These are phyloP conservation scores for Suillus occidentalis DNA, from an alignment of 768 basidiomycete genomes.

Conservation along the genomic window DNA sequence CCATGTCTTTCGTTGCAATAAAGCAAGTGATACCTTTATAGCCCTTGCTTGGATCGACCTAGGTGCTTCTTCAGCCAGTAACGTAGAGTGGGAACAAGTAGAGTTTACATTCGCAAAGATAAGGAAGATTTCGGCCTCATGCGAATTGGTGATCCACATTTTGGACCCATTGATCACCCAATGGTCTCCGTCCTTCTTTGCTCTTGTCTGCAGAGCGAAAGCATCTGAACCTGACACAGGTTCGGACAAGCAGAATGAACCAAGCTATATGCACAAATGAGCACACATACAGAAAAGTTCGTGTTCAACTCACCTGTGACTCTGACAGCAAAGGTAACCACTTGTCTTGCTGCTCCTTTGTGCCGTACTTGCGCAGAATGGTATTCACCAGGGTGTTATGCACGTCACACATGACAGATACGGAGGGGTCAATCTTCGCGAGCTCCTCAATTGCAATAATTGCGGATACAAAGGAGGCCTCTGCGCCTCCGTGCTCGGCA, in stretches of 20 bases:
- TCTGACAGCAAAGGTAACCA: conserved; percentile 85
- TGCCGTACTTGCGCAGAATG: conserved; percentile 84
- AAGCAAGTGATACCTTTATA: conserved; percentile 99
- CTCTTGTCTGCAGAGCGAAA: conserved; percentile 93
- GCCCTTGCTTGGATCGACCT: conserved; percentile 87
- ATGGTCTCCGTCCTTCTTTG: conserved; percentile 80
- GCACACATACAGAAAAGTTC: neutral
- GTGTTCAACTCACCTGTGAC: conserved; percentile 53
- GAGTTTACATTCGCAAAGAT: conserved; percentile 87
- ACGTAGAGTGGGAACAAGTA: neutral
- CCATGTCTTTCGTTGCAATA: conserved; percentile 94
- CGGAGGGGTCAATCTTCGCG: conserved; percentile 92
- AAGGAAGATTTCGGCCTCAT: conserved; percentile 87
- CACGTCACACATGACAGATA: conserved; percentile 95
- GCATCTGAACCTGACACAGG: conserved; percentile 94
- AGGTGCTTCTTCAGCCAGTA: neutral
- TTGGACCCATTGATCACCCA: conserved; percentile 96
- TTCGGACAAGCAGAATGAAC: conserved; percentile 95
- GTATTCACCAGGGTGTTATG: conserved; percentile 99
- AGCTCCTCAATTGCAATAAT: conserved; percentile 98
- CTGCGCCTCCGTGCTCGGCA: conserved; percentile 81
- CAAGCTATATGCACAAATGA: conserved; percentile 56
- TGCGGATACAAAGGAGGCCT: conserved; percentile 89
- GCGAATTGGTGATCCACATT: conserved; percentile 99
- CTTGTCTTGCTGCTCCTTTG: conserved; percentile 79